Conservation (phyloP, 2,329 filamentous ascomycete genomes). For the Hypoxylon sp. region DNA sequence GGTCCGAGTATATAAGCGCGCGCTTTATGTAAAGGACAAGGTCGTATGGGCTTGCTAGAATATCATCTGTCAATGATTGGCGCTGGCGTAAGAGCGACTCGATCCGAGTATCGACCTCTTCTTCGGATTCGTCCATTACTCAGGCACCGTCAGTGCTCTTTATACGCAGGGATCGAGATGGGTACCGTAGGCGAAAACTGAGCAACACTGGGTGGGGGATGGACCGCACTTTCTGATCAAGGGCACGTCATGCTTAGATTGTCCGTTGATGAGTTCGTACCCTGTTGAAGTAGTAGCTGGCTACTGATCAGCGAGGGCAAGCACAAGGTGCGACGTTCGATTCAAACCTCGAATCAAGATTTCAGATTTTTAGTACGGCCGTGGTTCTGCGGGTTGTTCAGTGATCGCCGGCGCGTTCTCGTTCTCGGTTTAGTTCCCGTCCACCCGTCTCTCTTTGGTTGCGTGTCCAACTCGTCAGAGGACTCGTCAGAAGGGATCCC, state of each 20-base stretch:
- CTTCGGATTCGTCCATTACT: slow-evolving; percentile 51
- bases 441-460: slow-evolving; percentile 23
- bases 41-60: slow-evolving; percentile 71
- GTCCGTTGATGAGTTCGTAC: slow-evolving; percentile 22
- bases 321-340: slow-evolving; percentile 31
- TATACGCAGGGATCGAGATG: slow-evolving; percentile 35
- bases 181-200: slow-evolving; percentile 28
- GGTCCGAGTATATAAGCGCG: slow-evolving; percentile 77
- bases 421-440: slow-evolving; percentile 42
- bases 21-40: slow-evolving; percentile 77
- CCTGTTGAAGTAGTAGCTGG: slow-evolving; percentile 16
- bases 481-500: slow-evolving; percentile 2
- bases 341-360: slow-evolving; percentile 27
- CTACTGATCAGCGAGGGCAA: slow-evolving; percentile 34
- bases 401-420: slow-evolving; percentile 37
- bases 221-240: slow-evolving; percentile 42
- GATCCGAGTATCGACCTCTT: slow-evolving; percentile 59
- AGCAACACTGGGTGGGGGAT: slow-evolving; percentile 31
- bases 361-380: neutral
- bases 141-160: slow-evolving; percentile 32
- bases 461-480: slow-evolving; percentile 23
- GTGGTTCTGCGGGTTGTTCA: slow-evolving; percentile 21
- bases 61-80: slow-evolving; percentile 68
- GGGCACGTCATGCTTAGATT: slow-evolving; percentile 42
- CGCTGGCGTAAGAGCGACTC: slow-evolving; percentile 68